Evolutionary conservation across 768 basidiomycete species (phyloP).

Genomic region (Kwoniella europaea): DNA sequence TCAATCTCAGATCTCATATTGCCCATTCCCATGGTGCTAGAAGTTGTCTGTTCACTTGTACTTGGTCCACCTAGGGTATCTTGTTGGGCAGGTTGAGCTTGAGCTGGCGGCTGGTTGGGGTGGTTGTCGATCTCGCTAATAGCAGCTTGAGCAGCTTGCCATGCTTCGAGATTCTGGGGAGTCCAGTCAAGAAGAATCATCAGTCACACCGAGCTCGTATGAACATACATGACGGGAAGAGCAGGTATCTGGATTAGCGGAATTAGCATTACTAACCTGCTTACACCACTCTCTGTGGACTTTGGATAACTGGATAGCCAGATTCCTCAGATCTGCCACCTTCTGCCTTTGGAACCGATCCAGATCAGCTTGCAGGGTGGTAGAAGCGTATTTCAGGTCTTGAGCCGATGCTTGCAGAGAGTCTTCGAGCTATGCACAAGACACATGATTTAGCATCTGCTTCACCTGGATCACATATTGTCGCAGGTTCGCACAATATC

Average conservation of each 20-base stretch:
- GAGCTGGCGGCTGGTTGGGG: slow-evolving; percentile 67
- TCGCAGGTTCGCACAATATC: too few relatives aligned
- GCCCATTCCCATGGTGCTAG: slow-evolving; percentile 8
- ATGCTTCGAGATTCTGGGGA: slow-evolving; percentile 86
- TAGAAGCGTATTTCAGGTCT: slow-evolving; percentile 94
- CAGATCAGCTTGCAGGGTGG: slow-evolving; percentile 94
- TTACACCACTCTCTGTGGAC: slow-evolving; percentile 96
- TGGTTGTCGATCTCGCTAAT: slow-evolving; percentile 88
- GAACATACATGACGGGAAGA: too few relatives aligned
- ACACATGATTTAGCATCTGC: too few relatives aligned
- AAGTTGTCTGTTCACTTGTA: neutral
- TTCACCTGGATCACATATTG: too few relatives aligned
- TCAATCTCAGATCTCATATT: slow-evolving; percentile 47
- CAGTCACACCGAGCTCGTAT: neutral
- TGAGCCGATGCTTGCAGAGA: slow-evolving; percentile 88
- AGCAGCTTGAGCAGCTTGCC: slow-evolving; percentile 94
- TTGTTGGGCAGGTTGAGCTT: slow-evolving; percentile 29
- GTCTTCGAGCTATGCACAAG: slow-evolving; percentile 76
- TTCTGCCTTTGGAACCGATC: slow-evolving; percentile 99
- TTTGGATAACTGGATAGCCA: slow-evolving; percentile 86
- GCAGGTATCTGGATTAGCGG: neutral
- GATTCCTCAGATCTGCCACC: slow-evolving; percentile 91
- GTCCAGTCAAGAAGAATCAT: slow-evolving; percentile 1
- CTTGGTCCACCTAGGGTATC: slow-evolving; percentile 16
- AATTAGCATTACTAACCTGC: slow-evolving; percentile 66